Conservation (phyloP, 2,329 filamentous ascomycete species). For the Arthrinium puccinioides region DNA sequence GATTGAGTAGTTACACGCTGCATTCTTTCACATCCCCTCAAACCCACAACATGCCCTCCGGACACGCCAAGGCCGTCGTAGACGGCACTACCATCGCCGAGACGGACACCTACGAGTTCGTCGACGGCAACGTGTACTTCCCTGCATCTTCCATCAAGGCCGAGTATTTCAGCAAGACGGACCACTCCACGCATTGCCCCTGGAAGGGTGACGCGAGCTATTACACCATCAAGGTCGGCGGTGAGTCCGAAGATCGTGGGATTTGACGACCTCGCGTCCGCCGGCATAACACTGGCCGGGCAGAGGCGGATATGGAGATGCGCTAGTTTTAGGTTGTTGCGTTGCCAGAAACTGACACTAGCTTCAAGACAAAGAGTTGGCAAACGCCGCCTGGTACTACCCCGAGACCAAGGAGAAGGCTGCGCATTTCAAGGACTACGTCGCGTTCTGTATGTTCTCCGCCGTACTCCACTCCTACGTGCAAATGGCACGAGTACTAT, state of each 20-base stretch:
- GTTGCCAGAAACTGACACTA: too few species aligned
- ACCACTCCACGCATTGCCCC: constrained; percentile 40
- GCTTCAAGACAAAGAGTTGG: constrained; percentile 38
- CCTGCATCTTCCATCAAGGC: constrained; percentile 36
- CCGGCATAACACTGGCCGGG: too few species aligned
- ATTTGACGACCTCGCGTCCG: too few species aligned
- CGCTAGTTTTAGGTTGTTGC: too few species aligned
- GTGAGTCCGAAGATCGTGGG: too few species aligned
- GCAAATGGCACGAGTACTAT: too few species aligned
- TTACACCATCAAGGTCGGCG: constrained; percentile 37
- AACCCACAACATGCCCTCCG: too few species aligned
- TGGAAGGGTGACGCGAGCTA: constrained; percentile 54
- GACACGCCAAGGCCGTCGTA: constrained; percentile 34
- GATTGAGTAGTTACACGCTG: too few species aligned
- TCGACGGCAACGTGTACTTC: constrained; percentile 54
- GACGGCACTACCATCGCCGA: constrained; percentile 43
- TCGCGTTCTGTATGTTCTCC: constrained; percentile 50
- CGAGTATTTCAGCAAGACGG: constrained; percentile 35
- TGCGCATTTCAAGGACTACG: constrained; percentile 43
- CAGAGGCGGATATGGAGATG: too few species aligned
- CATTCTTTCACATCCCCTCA: too few species aligned
- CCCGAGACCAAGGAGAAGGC: constrained; percentile 39
- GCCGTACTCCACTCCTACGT: too few species aligned
- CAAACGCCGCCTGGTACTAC: constrained; percentile 55
- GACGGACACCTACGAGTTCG: constrained; percentile 43